Conservation (phyloP, 2,329 filamentous ascomycete species). For the Diaporthe amygdali region DNA sequence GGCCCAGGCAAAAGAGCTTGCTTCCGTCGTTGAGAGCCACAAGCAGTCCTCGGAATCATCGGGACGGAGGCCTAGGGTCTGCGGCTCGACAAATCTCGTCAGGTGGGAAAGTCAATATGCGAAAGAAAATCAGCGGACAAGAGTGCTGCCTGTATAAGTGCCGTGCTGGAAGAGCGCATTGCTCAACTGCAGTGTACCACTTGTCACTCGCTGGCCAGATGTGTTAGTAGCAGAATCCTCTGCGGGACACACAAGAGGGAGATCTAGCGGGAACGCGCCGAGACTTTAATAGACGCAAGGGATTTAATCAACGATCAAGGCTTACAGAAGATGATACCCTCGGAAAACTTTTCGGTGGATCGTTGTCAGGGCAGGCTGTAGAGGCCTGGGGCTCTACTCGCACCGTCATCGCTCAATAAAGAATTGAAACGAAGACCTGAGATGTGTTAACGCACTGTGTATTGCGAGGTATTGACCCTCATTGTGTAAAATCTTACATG, state of each 20-base stretch:
- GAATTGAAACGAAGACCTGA: not conserved
- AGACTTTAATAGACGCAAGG: not conserved
- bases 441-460: conserved; percentile 10
- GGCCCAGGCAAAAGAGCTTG: conserved; percentile 49
- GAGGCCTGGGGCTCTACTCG: not conserved
- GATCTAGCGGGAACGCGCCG: too few species aligned
- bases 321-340: not conserved
- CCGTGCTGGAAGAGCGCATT: not conserved
- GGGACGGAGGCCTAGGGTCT: not conserved
- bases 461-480: not conserved
- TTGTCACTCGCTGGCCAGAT: not conserved
- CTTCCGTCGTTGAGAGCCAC: conserved; percentile 46
- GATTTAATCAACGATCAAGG: not conserved
- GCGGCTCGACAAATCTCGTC: not conserved
- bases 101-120: not conserved
- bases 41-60: conserved; percentile 23
- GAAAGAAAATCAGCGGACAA: not conserved
- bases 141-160: not conserved
- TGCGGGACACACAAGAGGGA: not conserved
- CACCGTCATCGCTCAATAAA: not conserved
- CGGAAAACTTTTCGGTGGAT: not conserved
- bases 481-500: conserved; percentile 21
- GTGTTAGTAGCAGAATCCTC: not conserved
- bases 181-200: not conserved
- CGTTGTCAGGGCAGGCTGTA: not conserved